Evolutionary conservation across 768 basidiomycete species (phyloP).

Genomic region (Cyclocybe cylindracea): DNA sequence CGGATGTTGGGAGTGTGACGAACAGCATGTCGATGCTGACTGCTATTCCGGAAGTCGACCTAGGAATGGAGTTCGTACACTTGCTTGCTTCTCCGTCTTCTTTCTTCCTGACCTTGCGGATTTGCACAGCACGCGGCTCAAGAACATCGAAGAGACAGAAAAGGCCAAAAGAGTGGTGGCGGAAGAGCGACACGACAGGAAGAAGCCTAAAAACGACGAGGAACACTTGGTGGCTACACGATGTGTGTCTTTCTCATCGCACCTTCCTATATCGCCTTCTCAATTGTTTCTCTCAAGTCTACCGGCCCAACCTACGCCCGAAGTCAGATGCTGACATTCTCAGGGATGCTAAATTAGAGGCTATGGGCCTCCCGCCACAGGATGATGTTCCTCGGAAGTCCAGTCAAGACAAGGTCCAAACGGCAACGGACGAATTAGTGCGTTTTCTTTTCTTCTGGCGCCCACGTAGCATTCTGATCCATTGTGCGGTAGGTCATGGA

Average conservation of each 20-base stretch:
- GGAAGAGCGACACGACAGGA: conserved; percentile 66
- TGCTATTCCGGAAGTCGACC: conserved; percentile 96
- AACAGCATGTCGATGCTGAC: conserved; percentile 95
- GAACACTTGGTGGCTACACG: conserved; percentile 85
- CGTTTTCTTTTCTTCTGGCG: conserved; percentile 22
- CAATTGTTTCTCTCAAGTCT: conserved; percentile 51
- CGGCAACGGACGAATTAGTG: conserved; percentile 92
- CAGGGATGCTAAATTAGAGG: conserved; percentile 84
- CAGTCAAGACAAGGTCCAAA: conserved; percentile 63
- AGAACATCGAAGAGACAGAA: conserved; percentile 97
- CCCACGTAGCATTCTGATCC: background rate
- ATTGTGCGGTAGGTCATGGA: conserved; percentile 73
- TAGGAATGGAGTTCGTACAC: conserved; percentile 94
- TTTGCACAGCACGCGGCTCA: conserved; percentile 68
- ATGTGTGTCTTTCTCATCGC: conserved; percentile 45
- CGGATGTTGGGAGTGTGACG: conserved; percentile 91
- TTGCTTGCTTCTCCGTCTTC: background rate
- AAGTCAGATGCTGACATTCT: conserved; percentile 89
- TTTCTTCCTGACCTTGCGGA: background rate
- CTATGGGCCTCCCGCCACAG: conserved; percentile 72
- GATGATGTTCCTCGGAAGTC: conserved; percentile 48
- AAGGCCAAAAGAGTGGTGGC: conserved; percentile 89
- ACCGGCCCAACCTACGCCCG: conserved; percentile 77
- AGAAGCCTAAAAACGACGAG: conserved; percentile 61
- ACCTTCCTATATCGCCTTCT: conserved; percentile 3